Conservation (phyloP, 345 rosid genomes). For the Syzygium oleosum region DNA sequence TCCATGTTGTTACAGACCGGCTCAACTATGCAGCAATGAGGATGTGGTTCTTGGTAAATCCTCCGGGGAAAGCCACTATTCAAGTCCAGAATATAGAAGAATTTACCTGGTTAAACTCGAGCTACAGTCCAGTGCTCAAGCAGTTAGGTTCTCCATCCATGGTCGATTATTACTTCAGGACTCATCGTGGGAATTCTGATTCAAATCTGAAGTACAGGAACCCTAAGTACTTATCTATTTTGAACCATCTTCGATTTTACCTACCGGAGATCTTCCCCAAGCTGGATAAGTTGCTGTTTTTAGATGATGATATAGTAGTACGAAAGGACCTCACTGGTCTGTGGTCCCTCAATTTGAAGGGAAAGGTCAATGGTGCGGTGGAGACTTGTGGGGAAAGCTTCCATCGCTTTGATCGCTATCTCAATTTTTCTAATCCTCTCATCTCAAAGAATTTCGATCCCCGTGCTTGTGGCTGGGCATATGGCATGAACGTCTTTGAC, state of each 20-base stretch:
- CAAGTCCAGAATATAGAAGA: conserved; percentile 95
- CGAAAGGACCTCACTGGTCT: conserved; percentile 80
- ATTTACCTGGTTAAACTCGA: conserved; percentile 85
- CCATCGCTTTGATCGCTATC: conserved; percentile 94
- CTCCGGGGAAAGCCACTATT: conserved; percentile 68
- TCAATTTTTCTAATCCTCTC: conserved; percentile 93
- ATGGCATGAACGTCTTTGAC: conserved; percentile 96
- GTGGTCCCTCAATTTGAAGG: conserved; percentile 88
- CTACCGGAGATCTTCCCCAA: conserved; percentile 93
- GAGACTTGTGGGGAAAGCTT: conserved; percentile 97
- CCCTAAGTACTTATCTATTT: conserved; percentile 90
- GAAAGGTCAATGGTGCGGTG: conserved; percentile 97
- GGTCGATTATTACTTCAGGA: conserved; percentile 89
- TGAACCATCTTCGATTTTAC: conserved; percentile 97
- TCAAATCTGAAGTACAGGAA: conserved; percentile 84
- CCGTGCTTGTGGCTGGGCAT: conserved; percentile 99
- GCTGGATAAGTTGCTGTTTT: conserved; percentile 79
- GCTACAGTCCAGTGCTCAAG: conserved; percentile 95
- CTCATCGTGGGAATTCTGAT: conserved; percentile 68
- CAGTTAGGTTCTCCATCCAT: conserved; percentile 81
- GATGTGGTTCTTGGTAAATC: conserved; percentile 94
- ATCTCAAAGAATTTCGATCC: conserved; percentile 85
- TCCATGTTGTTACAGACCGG: conserved; percentile 89
- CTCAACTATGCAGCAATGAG: conserved; percentile 98
- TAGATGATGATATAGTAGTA: conserved; percentile 94